Base-by-base conservation (phyloP, 228 moss, liverwort and hornwort genomes). In the Sphagnum fallax region DNA sequence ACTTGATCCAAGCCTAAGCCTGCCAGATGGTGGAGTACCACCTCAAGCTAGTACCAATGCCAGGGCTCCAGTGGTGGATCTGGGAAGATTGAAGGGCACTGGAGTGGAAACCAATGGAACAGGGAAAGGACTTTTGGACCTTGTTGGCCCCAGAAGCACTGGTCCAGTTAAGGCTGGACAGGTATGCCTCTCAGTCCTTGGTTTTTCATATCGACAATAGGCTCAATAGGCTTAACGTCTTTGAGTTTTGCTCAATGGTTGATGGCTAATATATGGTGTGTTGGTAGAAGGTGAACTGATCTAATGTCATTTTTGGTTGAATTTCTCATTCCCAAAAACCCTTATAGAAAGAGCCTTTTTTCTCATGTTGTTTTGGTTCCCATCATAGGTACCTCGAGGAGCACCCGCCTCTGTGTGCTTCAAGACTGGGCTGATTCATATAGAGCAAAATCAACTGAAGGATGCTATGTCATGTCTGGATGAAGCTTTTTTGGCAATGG, bases 401-500 rank as follows among this genome's bases (percentile, higher is more conserved):
- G 98, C 94, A 75, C 91, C 92, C 48, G 84, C 98, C 73, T 90
- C 98, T 18, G 80, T 90, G 60, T 98, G 98, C 74, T 98, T 94
- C 65, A 98, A 94, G 81, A 83, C 85, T 73, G 94, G 89, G 49
- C 81, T 98, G 55, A 81, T 76, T 64, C 94, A 98, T 72, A 84
- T 94, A 61, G 92, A 98, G 73, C 93, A 98, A 77, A 98, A 98
- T 67, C 94, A 93, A 70, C 74, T 98, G 65, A 90, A 79, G 57
- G 92, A 98, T 77, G 92, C 94, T 14, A 94, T 94, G 84, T 84
- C 87, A 47, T 98, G 98, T 83, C 81, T 94, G 75, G 93, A 98
- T 76, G 98, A 98, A 74, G 82, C 90, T 61, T 98, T 98, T 67
- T 80, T 98, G 68, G 94, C 92, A 48, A 67, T 98, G 77, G 98